Percentiles rank a stretch among this genome's conserved stretches.
These are phyloP conservation scores for Chlamydomonas eustigma DNA, from an alignment of 139 green algal genomes.

Conservation along the genomic window DNA sequence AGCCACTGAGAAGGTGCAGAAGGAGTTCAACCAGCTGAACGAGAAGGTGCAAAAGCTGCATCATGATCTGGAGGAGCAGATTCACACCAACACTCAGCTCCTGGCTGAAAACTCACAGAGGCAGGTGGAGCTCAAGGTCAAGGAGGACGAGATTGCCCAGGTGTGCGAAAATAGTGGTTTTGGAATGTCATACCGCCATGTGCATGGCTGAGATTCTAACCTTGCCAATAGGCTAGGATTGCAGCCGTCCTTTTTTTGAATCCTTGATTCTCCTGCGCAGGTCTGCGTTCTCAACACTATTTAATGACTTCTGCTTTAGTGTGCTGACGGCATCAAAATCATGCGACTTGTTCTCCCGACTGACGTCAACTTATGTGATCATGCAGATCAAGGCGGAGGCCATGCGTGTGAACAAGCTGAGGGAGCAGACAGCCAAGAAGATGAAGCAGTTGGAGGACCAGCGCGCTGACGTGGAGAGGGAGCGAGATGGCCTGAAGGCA, in stretches of 20 bases:
- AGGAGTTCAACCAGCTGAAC: slow-evolving; percentile 82
- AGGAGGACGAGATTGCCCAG: slow-evolving; percentile 72
- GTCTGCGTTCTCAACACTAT: too few species aligned
- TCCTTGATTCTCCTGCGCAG: too few species aligned
- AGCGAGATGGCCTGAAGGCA: slow-evolving; percentile 47
- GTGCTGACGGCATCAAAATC: too few species aligned
- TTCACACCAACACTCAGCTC: slow-evolving; percentile 83
- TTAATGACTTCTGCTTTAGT: too few species aligned
- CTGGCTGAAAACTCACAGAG: slow-evolving; percentile 77
- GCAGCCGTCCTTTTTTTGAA: too few species aligned
- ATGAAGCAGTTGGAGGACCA: slow-evolving; percentile 47
- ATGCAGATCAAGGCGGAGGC: slow-evolving; percentile 65
- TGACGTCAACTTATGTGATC: too few species aligned
- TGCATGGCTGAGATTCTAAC: too few species aligned
- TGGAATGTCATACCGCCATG: too few species aligned
- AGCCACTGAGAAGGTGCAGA: slow-evolving; percentile 69
- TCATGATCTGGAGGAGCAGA: slow-evolving; percentile 83
- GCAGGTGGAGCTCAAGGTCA: slow-evolving; percentile 79
- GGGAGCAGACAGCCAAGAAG: slow-evolving; percentile 51
- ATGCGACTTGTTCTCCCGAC: too few species aligned
- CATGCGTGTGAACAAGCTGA: slow-evolving; percentile 58
- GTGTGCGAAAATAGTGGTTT: too few species aligned
- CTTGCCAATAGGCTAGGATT: too few species aligned
- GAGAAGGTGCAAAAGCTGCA: slow-evolving; percentile 87
- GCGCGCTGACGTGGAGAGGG: slow-evolving; percentile 46